Base-by-base conservation (phyloP, 2,329 filamentous ascomycete species). In the Nemania bipapillata region DNA sequence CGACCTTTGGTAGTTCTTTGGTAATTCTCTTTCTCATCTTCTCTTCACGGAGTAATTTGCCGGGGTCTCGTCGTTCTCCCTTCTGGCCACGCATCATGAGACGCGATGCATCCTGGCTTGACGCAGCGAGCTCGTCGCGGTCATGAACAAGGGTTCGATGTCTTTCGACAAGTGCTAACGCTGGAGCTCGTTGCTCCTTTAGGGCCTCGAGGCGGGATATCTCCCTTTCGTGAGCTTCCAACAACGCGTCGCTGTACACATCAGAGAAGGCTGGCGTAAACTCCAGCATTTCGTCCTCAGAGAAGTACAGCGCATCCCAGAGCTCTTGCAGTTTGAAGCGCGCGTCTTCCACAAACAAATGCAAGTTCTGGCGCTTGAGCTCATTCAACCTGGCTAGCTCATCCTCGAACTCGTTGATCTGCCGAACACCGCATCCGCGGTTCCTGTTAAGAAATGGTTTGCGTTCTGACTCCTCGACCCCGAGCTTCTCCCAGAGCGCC, bases 21-120 rank as follows among this genome's bases (percentile, higher is more conserved):
- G 94, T 88, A 70, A 99, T 97, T 66, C 94, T 88, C 87, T 99
- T 99, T 68, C 96, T 90, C 93, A 97, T 97, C 86, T 98, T 99
- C 83, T 99, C 96, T 78, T 99, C 96, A 32, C 96, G 88, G 60
- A 99, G 85, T 17, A 99, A 86, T 81, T 97, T 96, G 58, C 94
- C 95, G 2, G 96, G 96, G 77, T 99, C 96, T 71, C 96, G 92
- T 80, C 91, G 93, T 83, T 98, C 95, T 63, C 95, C 95, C 82
- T 97, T 97, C 73, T 93, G 91, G 2, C 94, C 94, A 69, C 95
- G 93, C 75, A 90, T 89, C 91, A 98, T 94, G 32, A 99, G 85
- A 52, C 96, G 91, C 6, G 95, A 97, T 15, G 96, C 94, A 80
- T 99, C 96, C 78, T 97, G 94, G 75, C 93, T 97, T 1, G 95